These are phyloP conservation scores for Aaosphaeria arxii DNA, from an alignment of 2,329 filamentous ascomycete species.

Conservation along the genomic window DNA sequence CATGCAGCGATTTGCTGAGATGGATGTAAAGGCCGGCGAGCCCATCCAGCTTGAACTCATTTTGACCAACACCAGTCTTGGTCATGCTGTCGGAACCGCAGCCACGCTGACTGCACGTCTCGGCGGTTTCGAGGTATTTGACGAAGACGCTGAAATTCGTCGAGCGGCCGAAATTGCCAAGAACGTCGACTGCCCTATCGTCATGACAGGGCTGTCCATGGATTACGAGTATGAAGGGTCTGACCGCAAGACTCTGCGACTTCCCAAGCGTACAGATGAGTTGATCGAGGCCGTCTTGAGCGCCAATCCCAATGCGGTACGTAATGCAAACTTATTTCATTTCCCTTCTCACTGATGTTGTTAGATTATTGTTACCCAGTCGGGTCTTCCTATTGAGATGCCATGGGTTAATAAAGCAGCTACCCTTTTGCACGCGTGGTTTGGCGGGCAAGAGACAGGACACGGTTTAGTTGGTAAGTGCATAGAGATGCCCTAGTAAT, in stretches of 20 bases:
- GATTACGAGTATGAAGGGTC: conserved; percentile 1
- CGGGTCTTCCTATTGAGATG: neutral
- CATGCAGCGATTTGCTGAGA: neutral
- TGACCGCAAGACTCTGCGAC: neutral
- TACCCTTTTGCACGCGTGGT: neutral
- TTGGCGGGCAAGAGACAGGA: neutral
- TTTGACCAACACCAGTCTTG: neutral
- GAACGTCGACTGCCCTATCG: neutral
- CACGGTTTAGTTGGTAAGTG: neutral
- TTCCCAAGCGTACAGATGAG: neutral
- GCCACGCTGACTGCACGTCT: neutral
- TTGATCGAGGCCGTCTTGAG: neutral
- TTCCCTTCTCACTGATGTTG: neutral
- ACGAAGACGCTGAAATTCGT: neutral
- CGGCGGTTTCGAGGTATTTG: neutral
- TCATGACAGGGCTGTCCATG: neutral
- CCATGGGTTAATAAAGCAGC: neutral
- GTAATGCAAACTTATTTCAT: neutral
- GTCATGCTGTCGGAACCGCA: neutral
- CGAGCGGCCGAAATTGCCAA: neutral
- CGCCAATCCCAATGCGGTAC: neutral
- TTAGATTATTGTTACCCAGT: neutral
- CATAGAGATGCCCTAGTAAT: too few relatives aligned
- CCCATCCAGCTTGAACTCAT: neutral
- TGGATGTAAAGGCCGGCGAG: neutral